Conservation (phyloP, 225 moss, liverwort and hornwort genomes). For the Bryoerythrophyllum caledonicum region DNA sequence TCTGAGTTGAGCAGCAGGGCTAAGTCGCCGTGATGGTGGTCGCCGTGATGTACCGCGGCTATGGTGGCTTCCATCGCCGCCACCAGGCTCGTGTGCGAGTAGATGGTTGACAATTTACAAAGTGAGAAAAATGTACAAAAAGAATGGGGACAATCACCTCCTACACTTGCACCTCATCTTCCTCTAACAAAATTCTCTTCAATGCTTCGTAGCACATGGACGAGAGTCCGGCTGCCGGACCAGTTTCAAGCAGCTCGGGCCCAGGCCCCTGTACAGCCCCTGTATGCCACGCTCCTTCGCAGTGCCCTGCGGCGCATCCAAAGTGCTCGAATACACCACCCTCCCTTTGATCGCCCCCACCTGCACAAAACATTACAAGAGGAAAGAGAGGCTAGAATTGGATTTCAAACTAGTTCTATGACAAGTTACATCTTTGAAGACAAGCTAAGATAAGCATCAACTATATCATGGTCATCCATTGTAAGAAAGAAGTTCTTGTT, state of each 20-base stretch:
- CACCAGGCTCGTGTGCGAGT: constrained; percentile 65
- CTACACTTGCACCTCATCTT: constrained; percentile 50
- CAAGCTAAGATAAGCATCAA: too few species aligned
- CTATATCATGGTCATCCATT: too few species aligned
- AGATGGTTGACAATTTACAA: constrained; percentile 56
- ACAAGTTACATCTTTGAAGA: too few species aligned
- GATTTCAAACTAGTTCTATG: too few species aligned
- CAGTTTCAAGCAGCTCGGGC: constrained; percentile 77
- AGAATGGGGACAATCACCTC: constrained; percentile 7
- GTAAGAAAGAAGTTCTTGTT: too few species aligned
- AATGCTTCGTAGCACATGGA: constrained; percentile 86
- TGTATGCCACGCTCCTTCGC: constrained; percentile 62
- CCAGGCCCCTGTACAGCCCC: constrained; percentile 67
- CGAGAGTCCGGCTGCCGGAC: constrained; percentile 80
- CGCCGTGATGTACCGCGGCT: constrained; percentile 38
- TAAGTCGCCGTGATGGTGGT: constrained; percentile 44
- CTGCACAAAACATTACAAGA: constrained; percentile 44
- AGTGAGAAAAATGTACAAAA: constrained; percentile 27
- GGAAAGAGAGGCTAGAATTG: too few species aligned
- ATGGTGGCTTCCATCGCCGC: constrained; percentile 46
- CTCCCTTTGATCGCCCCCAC: constrained; percentile 73
- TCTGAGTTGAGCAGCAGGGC: constrained; percentile 17
- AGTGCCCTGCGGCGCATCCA: constrained; percentile 62
- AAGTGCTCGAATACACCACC: constrained; percentile 65
- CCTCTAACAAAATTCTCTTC: constrained; percentile 69